These are phyloP conservation scores for Hypoxylon perforatum DNA, from an alignment of 495 filamentous ascomycete genomes.

Conservation along the genomic window DNA sequence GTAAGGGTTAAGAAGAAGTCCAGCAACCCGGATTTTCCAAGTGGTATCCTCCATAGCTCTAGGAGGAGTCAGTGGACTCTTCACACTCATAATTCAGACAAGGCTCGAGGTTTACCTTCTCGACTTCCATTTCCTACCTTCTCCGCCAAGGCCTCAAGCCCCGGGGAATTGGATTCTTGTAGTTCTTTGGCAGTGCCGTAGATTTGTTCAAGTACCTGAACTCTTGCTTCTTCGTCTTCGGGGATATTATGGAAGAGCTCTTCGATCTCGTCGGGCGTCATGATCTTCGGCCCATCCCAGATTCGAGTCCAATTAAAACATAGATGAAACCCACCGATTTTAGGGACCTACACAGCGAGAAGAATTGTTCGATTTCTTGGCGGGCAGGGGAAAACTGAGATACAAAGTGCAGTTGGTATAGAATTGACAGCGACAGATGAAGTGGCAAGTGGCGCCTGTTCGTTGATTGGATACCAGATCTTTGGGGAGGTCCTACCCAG, in stretches of 20 bases:
- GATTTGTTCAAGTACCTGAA: slow-evolving; percentile 40
- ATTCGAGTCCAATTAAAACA: not conserved
- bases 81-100: slow-evolving; percentile 19
- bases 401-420: too few species aligned
- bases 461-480: slow-evolving; percentile 7
- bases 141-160: slow-evolving; percentile 65
- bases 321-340: not conserved
- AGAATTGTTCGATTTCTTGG: too few species aligned
- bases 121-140: slow-evolving; percentile 73
- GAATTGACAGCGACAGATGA: too few species aligned
- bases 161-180: slow-evolving; percentile 45
- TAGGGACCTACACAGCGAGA: too few species aligned
- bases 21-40: slow-evolving; percentile 75
- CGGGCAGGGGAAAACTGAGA: too few species aligned
- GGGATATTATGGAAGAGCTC: slow-evolving; percentile 31
- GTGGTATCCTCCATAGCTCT: slow-evolving; percentile 71
- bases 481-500: too few species aligned
- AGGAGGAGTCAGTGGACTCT: slow-evolving; percentile 4
- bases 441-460: too few species aligned
- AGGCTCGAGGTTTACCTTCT: slow-evolving; percentile 63
- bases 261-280: slow-evolving; percentile 36
- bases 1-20: slow-evolving; percentile 71
- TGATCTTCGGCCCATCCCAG: slow-evolving; percentile 25
- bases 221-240: slow-evolving; percentile 32
- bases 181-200: slow-evolving; percentile 44